Conservation (phyloP, 176 grass and related monocot species). For the Musa itinerans region DNA sequence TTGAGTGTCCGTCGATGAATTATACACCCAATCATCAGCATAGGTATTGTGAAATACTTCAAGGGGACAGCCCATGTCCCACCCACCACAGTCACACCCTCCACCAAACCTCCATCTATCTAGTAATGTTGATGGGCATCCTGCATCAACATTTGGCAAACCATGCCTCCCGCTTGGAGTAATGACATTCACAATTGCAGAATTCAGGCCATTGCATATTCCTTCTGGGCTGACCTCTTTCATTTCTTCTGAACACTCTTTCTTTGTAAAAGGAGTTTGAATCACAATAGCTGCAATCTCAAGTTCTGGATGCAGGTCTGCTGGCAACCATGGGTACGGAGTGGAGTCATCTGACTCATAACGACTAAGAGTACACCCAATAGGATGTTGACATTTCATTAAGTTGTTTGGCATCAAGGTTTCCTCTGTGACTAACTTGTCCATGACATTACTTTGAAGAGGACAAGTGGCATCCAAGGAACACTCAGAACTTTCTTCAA, state of each 20-base stretch:
- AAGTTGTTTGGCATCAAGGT: conserved; percentile 27
- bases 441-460: conserved; percentile 22
- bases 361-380: conserved; percentile 13
- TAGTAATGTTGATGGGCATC: conserved; percentile 57
- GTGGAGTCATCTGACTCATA: conserved; percentile 29
- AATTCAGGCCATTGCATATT: neutral
- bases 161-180: conserved; percentile 66
- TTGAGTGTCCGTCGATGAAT: conserved; percentile 40
- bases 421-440: conserved; percentile 27
- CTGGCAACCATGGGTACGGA: conserved; percentile 56
- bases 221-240: neutral
- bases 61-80: conserved; percentile 91
- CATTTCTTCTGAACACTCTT: neutral
- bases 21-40: conserved; percentile 46
- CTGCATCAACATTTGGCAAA: conserved; percentile 48
- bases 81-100: conserved; percentile 79
- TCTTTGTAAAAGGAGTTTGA: conserved; percentile 54
- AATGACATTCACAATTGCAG: conserved; percentile 44
- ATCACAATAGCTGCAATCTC: conserved; percentile 66
- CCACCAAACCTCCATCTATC: conserved; percentile 70
- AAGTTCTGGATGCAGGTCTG: conserved; percentile 68
- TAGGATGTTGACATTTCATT: conserved; percentile 26
- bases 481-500: conserved; percentile 42
- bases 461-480: conserved; percentile 25
- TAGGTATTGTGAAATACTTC: conserved; percentile 55